A percentile compares a stretch with the other conserved stretches of the same genome.
phyloP scores from a whole-genome alignment of 192 early-diverging fungal species.

The Dimargaris xerosporica region DNA sequence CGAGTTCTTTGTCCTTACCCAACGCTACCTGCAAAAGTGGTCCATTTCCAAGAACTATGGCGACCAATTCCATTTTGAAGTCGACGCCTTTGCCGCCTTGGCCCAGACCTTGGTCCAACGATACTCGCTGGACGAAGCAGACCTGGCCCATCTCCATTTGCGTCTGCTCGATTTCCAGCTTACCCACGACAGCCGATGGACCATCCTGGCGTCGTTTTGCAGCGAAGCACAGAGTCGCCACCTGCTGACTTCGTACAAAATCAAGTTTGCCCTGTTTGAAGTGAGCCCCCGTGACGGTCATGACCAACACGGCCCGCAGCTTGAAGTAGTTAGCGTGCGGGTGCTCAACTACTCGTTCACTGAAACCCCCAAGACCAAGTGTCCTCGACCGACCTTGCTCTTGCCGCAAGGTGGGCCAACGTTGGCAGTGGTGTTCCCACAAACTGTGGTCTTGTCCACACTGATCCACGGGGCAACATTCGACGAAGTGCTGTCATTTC shows the following conservation, averaged over 20 bases:
- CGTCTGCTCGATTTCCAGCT: slow-evolving; percentile 18
- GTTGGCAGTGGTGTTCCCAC: slow-evolving; percentile 15
- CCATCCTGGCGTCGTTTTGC: background rate
- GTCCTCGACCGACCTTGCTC: slow-evolving; percentile 9
- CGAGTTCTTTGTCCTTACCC: slow-evolving; percentile 25
- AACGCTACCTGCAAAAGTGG: slow-evolving; percentile 22
- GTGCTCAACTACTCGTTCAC: background rate
- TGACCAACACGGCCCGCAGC: background rate
- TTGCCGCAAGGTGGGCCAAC: slow-evolving; percentile 18
- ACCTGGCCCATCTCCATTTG: slow-evolving; percentile 12
- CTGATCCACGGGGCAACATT: slow-evolving; percentile 7
- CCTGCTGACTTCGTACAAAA: background rate
- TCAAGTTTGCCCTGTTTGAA: slow-evolving; percentile 3
- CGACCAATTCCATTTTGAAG: slow-evolving; percentile 16
- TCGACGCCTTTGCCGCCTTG: slow-evolving; percentile 13
- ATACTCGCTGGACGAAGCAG: background rate
- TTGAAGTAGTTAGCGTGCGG: background rate
- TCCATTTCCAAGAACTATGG: slow-evolving; percentile 21
- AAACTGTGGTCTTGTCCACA: slow-evolving; percentile 12
- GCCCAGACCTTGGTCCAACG: slow-evolving; percentile 5
- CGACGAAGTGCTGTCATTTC: slow-evolving; percentile 21
- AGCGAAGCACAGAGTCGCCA: slow-evolving; percentile 3
- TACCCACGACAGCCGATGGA: slow-evolving; percentile 13
- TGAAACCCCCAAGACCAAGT: background rate
- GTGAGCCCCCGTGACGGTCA: background rate